A percentile compares a stretch with the other conserved stretches of the same genome.
phyloP scores from a whole-genome alignment of 2,329 filamentous ascomycete species.

The Fusarium nygamai region DNA sequence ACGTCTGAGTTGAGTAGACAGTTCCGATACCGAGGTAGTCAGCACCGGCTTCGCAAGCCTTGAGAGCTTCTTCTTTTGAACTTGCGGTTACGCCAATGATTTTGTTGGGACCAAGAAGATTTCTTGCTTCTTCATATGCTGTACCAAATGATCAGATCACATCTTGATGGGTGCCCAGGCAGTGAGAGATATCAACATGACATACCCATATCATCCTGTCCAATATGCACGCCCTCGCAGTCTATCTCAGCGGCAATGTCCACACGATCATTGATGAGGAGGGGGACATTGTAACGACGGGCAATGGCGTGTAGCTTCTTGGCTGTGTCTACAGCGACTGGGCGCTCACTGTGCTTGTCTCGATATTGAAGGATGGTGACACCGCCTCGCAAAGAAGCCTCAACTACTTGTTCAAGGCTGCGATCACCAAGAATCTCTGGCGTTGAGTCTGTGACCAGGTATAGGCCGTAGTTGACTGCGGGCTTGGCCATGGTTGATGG shows the following conservation, averaged over 20 bases:
- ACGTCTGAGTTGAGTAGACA: slow-evolving; percentile 86
- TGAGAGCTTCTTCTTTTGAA: slow-evolving; percentile 75
- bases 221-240: slow-evolving; percentile 92
- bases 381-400: slow-evolving; percentile 79
- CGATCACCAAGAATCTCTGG: slow-evolving; percentile 78
- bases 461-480: slow-evolving; percentile 79
- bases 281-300: slow-evolving; percentile 72
- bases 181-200: slow-evolving; percentile 43
- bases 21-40: slow-evolving; percentile 93
- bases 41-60: slow-evolving; percentile 79
- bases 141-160: slow-evolving; percentile 1
- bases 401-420: slow-evolving; percentile 78
- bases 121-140: slow-evolving; percentile 65
- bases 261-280: slow-evolving; percentile 92
- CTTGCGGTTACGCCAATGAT: slow-evolving; percentile 93
- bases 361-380: slow-evolving; percentile 90
- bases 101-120: slow-evolving; percentile 76
- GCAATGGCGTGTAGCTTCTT: slow-evolving; percentile 78
- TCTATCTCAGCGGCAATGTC: slow-evolving; percentile 87
- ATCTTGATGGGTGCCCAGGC: background rate
- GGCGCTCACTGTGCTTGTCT: slow-evolving; percentile 85
- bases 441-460: slow-evolving; percentile 95
- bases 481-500: slow-evolving; percentile 18
- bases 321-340: slow-evolving; percentile 74
- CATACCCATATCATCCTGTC: slow-evolving; percentile 90